These are phyloP conservation scores for Erysiphe neolycopersici DNA, from an alignment of 2,329 filamentous ascomycete species.

Conservation along the genomic window DNA sequence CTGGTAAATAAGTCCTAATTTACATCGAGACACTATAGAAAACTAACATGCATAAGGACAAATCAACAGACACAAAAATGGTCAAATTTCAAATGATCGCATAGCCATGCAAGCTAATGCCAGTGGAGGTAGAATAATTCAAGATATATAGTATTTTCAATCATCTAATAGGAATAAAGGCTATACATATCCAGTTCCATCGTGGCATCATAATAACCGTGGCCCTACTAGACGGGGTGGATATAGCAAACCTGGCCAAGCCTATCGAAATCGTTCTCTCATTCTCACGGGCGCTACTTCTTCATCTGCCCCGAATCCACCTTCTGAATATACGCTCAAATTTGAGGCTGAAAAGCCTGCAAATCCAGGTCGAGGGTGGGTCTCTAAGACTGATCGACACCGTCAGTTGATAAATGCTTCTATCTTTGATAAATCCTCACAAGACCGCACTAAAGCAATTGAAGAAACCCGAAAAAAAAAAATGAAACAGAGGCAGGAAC, in stretches of 20 bases:
- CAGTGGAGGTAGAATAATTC: constrained; percentile 5
- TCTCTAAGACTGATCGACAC: constrained; percentile 49
- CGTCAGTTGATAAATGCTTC: constrained; percentile 61
- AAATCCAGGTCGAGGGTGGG: constrained; percentile 23
- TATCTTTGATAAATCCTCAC: constrained; percentile 47
- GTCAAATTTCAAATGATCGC: constrained; percentile 18
- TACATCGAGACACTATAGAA: constrained; percentile 5
- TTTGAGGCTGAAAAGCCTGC: constrained; percentile 2
- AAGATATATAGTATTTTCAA: too few species aligned
- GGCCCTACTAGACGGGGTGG: constrained; percentile 12
- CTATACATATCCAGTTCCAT: constrained; percentile 6
- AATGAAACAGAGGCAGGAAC: constrained; percentile 23
- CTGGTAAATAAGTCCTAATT: constrained; percentile 20
- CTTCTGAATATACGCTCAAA: constrained; percentile 4
- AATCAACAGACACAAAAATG: constrained; percentile 55
- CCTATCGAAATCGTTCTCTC: constrained; percentile 31
- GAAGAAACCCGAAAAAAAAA: constrained; percentile 38
- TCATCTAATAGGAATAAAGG: constrained; percentile 6
- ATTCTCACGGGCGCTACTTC: constrained; percentile 26
- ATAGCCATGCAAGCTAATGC: constrained; percentile 2
- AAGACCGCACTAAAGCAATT: constrained; percentile 41
- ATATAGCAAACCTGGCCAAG: constrained; percentile 15
- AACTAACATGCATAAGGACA: constrained; percentile 27
- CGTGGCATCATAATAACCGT: constrained; percentile 10
- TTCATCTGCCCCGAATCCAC: neutral